Percentiles rank a stretch among this genome's conserved stretches.
Evolutionary conservation across 106 monocot genomes (phyloP).

Genomic region (Phalaenopsis equestris): DNA sequence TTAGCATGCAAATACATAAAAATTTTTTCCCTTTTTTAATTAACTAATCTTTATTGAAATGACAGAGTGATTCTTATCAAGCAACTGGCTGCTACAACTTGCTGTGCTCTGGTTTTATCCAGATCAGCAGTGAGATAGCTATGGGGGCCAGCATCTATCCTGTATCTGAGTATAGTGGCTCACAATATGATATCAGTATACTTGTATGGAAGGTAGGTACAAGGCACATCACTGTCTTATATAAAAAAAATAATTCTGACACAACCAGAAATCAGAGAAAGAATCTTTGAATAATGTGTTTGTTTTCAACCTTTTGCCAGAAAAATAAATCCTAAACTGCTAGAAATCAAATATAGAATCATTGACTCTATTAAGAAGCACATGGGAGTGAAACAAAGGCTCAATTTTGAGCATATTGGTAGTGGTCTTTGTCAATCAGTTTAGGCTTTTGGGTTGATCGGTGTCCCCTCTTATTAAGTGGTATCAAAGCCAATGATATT

Average conservation of each 20-base stretch:
- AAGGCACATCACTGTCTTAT: not conserved
- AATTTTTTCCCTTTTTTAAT: not conserved
- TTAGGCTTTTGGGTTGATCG: not conserved
- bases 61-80: constrained; percentile 76
- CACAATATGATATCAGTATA: constrained; percentile 70
- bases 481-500: not conserved
- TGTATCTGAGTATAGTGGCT: constrained; percentile 45
- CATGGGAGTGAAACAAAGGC: not conserved
- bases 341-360: not conserved
- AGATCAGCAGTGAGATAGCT: constrained; percentile 63
- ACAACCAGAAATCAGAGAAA: not conserved
- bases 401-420: not conserved
- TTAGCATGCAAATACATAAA: too few species aligned
- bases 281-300: constrained; percentile 1
- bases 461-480: not conserved
- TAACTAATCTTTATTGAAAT: constrained; percentile 5
- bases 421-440: not conserved
- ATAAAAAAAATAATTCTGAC: not conserved
- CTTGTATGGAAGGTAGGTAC: constrained; percentile 47
- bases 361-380: not conserved
- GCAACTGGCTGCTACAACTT: constrained; percentile 80
- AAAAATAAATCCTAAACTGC: not conserved
- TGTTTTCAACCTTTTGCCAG: not conserved
- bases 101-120: constrained; percentile 72
- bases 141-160: constrained; percentile 78